Base-by-base conservation (phyloP, 352 stramenopile species). In the Globisporangium okanoganense region DNA sequence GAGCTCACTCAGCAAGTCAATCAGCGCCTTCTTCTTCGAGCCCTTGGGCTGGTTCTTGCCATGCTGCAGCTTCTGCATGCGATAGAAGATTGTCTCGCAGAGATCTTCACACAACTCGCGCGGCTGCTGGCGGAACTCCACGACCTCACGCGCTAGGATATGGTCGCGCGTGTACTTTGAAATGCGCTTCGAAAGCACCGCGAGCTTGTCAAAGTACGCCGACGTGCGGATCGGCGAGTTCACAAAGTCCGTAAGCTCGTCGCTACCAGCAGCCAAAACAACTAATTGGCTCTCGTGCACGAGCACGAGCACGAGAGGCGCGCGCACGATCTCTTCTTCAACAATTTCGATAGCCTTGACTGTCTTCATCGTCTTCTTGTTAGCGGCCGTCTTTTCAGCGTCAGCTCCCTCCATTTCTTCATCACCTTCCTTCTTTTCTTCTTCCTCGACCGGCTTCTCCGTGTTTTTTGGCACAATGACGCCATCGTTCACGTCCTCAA, bases 21-120 rank as follows among this genome's bases (percentile, higher is more conserved):
- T 86, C 5, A 99, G 71, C 16, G 97, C 97, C 60, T 98, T 91
- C 78, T 99, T 97, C 75, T 99, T 99, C 25, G 98, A 94, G 49
- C 90, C 92, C 75, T 98, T 98, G 0, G 94, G 94, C 18, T 91
- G 68, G 33, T 95, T 97, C 25, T 73, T 74, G 16, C 70, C 66
- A 53, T 96, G 80, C 58, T 93, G 85, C 0, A 87, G 70, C 40
- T 86, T 89, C 31, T 75, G 72, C 69, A 99, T 98, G n/a, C 97
- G 87, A 41, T 95, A 94, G 67, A 99, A 98, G 56, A 99, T 97
- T 27, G 90, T 85, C 60, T 96, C 84, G 64, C 86, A 97, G 7
- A 99, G 76, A 47, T 97, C 85, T 69, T 92, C 85, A 65, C 88
- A 94, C 25, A 93, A 54, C 47, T 87, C 77, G 3, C 78, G 73